Conservation (phyloP, 495 filamentous ascomycete species). For the Aspergillus wentii region DNA sequence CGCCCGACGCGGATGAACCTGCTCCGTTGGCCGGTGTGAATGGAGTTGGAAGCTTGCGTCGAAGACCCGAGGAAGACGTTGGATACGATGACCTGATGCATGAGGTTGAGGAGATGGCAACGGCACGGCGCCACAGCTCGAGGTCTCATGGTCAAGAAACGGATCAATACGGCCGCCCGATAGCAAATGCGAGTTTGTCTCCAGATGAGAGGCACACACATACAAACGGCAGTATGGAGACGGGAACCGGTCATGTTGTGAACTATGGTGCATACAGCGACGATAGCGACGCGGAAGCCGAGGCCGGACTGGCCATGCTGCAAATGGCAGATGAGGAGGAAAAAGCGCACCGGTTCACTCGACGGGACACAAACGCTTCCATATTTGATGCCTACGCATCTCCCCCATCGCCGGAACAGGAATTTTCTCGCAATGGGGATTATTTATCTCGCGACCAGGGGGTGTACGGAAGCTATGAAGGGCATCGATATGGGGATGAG, state of each 20-base stretch:
- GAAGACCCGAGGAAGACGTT: constrained; percentile 9
- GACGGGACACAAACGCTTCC: constrained; percentile 45
- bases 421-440: constrained; percentile 67
- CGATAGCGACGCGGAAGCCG: constrained; percentile 87
- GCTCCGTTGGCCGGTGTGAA: constrained; percentile 18
- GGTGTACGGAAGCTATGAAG: no score
- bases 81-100: constrained; percentile 42
- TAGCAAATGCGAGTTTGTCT: no score
- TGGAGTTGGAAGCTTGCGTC: constrained; percentile 10
- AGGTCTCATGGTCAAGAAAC: no score
- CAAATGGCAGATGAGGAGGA: constrained; percentile 84
- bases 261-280: constrained; percentile 57
- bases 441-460: no score
- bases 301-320: constrained; percentile 79
- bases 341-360: constrained; percentile 45
- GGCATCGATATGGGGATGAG: constrained; percentile 1
- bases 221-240: constrained; percentile 46
- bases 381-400: constrained; percentile 28
- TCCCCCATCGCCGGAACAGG: constrained; percentile 34
- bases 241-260: constrained; percentile 37
- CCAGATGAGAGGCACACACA: constrained; percentile 43
- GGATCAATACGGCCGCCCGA: no score
- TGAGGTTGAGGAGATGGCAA: constrained; percentile 39
- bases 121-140: constrained; percentile 20
- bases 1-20: constrained; percentile 34